These are phyloP conservation scores for Brassica carinata DNA, from an alignment of 345 rosid genomes.

Conservation along the genomic window DNA sequence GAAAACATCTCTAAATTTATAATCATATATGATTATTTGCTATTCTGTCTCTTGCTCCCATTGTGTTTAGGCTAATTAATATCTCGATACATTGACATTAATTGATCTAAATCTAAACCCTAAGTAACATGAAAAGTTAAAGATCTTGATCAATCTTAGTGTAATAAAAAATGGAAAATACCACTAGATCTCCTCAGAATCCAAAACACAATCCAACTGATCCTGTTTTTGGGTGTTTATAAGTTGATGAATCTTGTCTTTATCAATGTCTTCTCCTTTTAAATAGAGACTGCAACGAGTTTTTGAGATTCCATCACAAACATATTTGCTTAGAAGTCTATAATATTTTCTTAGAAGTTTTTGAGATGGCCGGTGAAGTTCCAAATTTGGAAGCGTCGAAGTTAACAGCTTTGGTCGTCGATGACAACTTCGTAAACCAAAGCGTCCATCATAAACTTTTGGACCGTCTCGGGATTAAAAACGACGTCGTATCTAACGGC, in stretches of 20 bases:
- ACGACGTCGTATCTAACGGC: neutral
- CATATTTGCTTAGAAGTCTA: neutral
- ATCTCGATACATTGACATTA: constrained; percentile 7
- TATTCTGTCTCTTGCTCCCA: constrained; percentile 9
- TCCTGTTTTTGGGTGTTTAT: constrained; percentile 6
- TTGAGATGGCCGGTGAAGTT: neutral
- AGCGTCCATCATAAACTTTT: neutral
- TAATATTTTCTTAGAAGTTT: neutral
- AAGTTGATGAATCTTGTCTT: constrained; percentile 18
- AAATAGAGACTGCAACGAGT: constrained; percentile 6
- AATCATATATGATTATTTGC: constrained; percentile 25
- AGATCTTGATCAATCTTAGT: constrained; percentile 9
- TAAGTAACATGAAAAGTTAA: constrained; percentile 12
- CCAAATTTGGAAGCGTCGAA: neutral
- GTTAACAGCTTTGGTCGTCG: neutral
- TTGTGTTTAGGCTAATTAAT: constrained; percentile 3
- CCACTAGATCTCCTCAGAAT: constrained; percentile 27
- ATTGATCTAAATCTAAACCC: constrained; percentile 27
- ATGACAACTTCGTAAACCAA: neutral
- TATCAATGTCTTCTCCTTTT: constrained; percentile 5
- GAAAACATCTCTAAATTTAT: neutral
- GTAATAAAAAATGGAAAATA: neutral
- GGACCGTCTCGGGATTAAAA: neutral
- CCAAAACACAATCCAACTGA: constrained; percentile 32
- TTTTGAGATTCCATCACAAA: constrained; percentile 8